Base-by-base conservation (phyloP, 164 flowering plant species). In the Sedum album region DNA sequence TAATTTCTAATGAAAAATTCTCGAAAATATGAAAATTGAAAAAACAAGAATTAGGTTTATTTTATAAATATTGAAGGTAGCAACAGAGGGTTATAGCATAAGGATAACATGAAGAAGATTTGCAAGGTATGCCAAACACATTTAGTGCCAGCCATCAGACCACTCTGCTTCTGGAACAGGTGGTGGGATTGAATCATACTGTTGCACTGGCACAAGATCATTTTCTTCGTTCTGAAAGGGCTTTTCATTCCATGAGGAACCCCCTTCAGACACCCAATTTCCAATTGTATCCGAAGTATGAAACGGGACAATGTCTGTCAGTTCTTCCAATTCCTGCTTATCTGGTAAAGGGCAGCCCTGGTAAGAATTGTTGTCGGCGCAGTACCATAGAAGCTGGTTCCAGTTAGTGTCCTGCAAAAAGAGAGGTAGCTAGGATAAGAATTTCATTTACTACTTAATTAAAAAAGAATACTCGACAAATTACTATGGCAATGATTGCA, bases 271-370 rank as follows among this genome's bases (percentile, higher is more conserved):
- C 18, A 30, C 33, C 62, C 62, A 57, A 23, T 57, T 57, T 11
- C 62, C 62, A 57, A 26, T 28, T 57, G 62, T 57, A 57, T 57
- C 62, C 28, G 33, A 57, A 14, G 33, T 28, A 26, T 26, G 62
- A 5, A 6, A 23, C 31, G 17, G 61, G 9, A 0, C 1, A 5
- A 7, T 55, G 15, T 25, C 61, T 2, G 30, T 25, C 17, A 11
- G 31, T 25, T 80, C 77, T 23, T 30, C 53, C 44, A 15, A 14
- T 0, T 77, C 80, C 67, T 78, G 69, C 70, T 79, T 80, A 68
- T 82, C 86, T n/a, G 98, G 97, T 35, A 88, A 89, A 68, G 78
- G 66, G 74, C 98, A 89, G 20, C 98, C 98, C 67, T 79, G 81
- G 71, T 91, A 89, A 23, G 97, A 88, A 60, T 77, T 69, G 69